Base-by-base conservation (phyloP, 331 rosid species). In the Phaseolus coccineus region DNA sequence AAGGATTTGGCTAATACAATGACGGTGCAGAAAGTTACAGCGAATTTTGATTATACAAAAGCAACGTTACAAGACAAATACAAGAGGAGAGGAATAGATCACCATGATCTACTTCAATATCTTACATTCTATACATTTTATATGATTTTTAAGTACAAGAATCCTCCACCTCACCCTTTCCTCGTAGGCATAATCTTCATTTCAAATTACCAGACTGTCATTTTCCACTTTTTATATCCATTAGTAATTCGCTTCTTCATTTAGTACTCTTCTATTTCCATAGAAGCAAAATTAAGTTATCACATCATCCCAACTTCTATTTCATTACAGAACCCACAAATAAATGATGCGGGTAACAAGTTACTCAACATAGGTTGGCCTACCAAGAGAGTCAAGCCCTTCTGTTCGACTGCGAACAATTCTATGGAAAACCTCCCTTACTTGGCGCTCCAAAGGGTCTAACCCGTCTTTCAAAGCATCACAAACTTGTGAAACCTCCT, bases 401-500 rank as follows among this genome's bases (percentile, higher is more conserved):
- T 90, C 97, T 1, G 96, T 91, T 68, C 97, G 73, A 91, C 93
- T 85, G 15, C 93, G 85, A 24, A 96, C 97, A 73, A 96, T 91
- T 58, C 91, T 87, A 79, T 90, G 99, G 52, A 96, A 96, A 4
- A 89, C 94, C 65, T 91, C 94, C 79, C 99, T 90, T 8, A 96
- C 93, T 87, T 90, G 99, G 63, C 96, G 90, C 64, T 93, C 99
- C 90, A 96, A 75, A 14, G 99, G 97, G 81, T 93, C 93, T 63
- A 96, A 39, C 8, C 98, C 98, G 70, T 81, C 87, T 80, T 84
- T 91, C 35, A 96, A 52, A 15, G 86, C 89, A n/a, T 85, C 87
- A 65, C 89, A 85, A 5, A 96, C 88, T 25, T 69, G 66, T n/a
- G 93, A 78, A 61, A 96, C 88, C 62, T 91, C 92, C 65, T 88